These are phyloP conservation scores for Alternaria triticimaculans DNA, from an alignment of 2,329 filamentous ascomycete species.

Conservation along the genomic window DNA sequence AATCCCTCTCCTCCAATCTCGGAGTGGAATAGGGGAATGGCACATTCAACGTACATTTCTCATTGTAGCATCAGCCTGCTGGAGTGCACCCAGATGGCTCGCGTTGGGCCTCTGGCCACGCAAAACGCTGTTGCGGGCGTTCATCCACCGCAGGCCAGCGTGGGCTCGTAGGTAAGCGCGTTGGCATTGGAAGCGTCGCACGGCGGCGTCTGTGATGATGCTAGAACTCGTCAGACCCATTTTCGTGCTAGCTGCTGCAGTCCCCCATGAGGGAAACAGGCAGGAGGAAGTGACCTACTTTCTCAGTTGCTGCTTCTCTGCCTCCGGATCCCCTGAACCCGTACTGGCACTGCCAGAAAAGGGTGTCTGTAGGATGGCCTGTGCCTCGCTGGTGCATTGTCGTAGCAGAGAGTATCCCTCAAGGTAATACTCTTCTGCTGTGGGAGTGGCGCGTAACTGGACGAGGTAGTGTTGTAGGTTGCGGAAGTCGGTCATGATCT, in stretches of 20 bases:
- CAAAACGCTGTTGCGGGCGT: constrained; percentile 59
- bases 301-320: constrained; percentile 63
- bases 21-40: not conserved
- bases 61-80: constrained; percentile 56
- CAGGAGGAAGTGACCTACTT: constrained; percentile 52
- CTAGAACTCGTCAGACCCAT: constrained; percentile 49
- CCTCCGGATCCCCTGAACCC: constrained; percentile 57
- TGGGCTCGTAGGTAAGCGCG: constrained; percentile 65
- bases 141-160: constrained; percentile 65
- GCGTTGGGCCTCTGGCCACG: constrained; percentile 58
- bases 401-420: constrained; percentile 66
- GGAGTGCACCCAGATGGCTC: constrained; percentile 57
- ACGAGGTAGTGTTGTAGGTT: constrained; percentile 66
- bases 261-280: not conserved
- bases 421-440: constrained; percentile 63
- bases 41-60: constrained; percentile 52
- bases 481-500: constrained; percentile 70
- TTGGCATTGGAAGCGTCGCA: constrained; percentile 67
- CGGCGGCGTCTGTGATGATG: constrained; percentile 65
- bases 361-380: constrained; percentile 60
- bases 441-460: constrained; percentile 59
- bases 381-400: constrained; percentile 62
- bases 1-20: not conserved
- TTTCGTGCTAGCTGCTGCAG: not conserved
- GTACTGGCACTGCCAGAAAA: constrained; percentile 55